Evolutionary conservation across 1,284 basidiomycete species (phyloP).

Genomic region (Anthracocystis walkeri): DNA sequence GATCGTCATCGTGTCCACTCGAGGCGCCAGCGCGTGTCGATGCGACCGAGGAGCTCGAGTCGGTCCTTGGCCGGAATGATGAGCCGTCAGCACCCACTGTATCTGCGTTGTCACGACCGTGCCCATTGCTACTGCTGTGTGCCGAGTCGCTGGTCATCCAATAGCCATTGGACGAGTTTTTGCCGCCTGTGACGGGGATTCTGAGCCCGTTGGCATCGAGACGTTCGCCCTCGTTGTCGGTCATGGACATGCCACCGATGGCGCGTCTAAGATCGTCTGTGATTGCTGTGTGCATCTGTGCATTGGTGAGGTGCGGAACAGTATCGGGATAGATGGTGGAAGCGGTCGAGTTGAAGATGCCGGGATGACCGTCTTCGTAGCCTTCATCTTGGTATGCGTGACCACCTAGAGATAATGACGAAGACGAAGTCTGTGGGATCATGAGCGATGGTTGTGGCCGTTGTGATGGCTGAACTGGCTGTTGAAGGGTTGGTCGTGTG

Average conservation of each 20-base stretch:
- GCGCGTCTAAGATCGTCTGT: constrained; percentile 63
- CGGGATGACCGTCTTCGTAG: constrained; percentile 51
- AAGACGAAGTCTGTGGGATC: constrained; percentile 37
- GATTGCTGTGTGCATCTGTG: constrained; percentile 53
- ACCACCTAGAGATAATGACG: constrained; percentile 24
- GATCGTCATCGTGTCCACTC: constrained; percentile 46
- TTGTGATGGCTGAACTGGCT: constrained; percentile 17
- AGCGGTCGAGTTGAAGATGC: constrained; percentile 32
- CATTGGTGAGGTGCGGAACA: constrained; percentile 52
- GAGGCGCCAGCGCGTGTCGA: constrained; percentile 27
- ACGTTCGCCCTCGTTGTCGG: constrained; percentile 43
- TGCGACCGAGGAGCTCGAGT: constrained; percentile 25
- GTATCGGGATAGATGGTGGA: constrained; percentile 61
- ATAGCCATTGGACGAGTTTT: constrained; percentile 42
- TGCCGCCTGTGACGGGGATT: constrained; percentile 41
- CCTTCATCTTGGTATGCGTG: constrained; percentile 46
- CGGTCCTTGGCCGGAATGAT: constrained; percentile 20
- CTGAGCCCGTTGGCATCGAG: constrained; percentile 42
- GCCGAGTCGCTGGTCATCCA: constrained; percentile 32
- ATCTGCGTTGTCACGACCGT: constrained; percentile 1
- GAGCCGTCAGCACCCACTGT: not conserved
- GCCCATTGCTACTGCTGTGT: constrained; percentile 10
- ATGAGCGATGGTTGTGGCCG: constrained; percentile 41
- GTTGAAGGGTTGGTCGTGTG: constrained; percentile 16
- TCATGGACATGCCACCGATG: constrained; percentile 56